Evolutionary conservation across 805 yeast genomes (phyloP).

Genomic region (Hanseniaspora singularis): DNA sequence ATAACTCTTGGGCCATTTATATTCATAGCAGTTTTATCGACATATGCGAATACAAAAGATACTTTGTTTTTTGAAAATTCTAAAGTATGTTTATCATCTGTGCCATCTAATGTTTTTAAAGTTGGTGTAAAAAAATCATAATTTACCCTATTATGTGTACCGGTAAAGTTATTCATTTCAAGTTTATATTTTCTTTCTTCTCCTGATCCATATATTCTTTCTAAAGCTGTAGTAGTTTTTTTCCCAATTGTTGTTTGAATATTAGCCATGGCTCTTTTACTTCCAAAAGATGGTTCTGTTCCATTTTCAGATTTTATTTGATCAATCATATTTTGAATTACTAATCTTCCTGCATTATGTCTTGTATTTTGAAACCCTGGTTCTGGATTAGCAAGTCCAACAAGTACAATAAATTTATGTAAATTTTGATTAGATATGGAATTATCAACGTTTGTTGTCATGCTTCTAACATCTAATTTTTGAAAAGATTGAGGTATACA

Average conservation of each 20-base stretch:
- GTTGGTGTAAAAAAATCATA: background rate
- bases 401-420: background rate
- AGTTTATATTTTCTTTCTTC: background rate
- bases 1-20: background rate
- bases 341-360: conserved; percentile 7
- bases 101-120: background rate
- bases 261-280: background rate
- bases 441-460: background rate
- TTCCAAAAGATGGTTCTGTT: background rate
- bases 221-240: background rate
- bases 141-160: background rate
- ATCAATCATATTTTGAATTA: background rate
- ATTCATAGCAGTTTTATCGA: conserved; percentile 4
- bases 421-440: background rate
- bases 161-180: background rate
- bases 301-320: background rate
- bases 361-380: conserved; percentile 4
- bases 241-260: background rate
- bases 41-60: conserved; percentile 1
- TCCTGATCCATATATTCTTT: background rate
- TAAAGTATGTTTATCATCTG: background rate
- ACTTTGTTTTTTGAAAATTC: background rate
- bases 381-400: conserved; percentile 12
- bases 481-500: too few species aligned
- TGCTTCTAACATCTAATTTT: too few species aligned